Percentiles rank a stretch among this genome's conserved stretches.
These are phyloP conservation scores for Chlorella sorokiniana DNA, from an alignment of 139 green algal species.

Conservation along the genomic window DNA sequence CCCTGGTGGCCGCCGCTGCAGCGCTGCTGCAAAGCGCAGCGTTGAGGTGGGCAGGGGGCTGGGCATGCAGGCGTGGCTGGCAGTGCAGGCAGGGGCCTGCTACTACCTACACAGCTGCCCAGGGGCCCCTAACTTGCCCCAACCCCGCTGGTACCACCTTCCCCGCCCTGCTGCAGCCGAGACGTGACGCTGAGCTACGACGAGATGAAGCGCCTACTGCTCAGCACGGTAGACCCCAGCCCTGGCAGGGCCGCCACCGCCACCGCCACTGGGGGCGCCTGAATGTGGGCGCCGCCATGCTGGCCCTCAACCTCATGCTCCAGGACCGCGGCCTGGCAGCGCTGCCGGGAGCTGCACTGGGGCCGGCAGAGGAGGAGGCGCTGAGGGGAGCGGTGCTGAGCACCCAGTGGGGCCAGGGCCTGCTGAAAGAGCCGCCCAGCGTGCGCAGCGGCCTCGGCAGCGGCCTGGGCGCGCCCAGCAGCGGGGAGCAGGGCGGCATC, in stretches of 20 bases:
- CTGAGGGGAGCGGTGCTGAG: background rate
- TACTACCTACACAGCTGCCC: too few relatives aligned
- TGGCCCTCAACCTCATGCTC: conserved; percentile 4
- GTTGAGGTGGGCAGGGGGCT: background rate
- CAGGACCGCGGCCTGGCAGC: background rate
- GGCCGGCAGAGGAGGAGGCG: background rate
- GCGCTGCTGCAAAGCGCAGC: conserved; percentile 17
- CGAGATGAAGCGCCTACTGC: conserved; percentile 9
- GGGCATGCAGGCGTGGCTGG: too few relatives aligned
- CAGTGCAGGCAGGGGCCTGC: too few relatives aligned
- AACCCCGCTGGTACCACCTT: too few relatives aligned
- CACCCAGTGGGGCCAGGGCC: background rate
- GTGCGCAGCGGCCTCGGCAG: background rate
- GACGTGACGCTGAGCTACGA: background rate
- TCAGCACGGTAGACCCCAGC: background rate
- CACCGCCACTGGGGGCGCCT: conserved; percentile 12
- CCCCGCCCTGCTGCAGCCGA: background rate
- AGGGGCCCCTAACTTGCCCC: too few relatives aligned
- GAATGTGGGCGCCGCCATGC: conserved; percentile 16
- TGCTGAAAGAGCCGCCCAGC: background rate
- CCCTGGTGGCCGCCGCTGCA: conserved; percentile 14
- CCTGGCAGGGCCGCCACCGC: background rate
- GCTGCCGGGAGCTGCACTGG: background rate
- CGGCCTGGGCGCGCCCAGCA: background rate
- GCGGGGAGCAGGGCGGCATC: background rate